These are phyloP conservation scores for Penicillium olsonii DNA, from an alignment of 2,329 filamentous ascomycete species.

Conservation along the genomic window DNA sequence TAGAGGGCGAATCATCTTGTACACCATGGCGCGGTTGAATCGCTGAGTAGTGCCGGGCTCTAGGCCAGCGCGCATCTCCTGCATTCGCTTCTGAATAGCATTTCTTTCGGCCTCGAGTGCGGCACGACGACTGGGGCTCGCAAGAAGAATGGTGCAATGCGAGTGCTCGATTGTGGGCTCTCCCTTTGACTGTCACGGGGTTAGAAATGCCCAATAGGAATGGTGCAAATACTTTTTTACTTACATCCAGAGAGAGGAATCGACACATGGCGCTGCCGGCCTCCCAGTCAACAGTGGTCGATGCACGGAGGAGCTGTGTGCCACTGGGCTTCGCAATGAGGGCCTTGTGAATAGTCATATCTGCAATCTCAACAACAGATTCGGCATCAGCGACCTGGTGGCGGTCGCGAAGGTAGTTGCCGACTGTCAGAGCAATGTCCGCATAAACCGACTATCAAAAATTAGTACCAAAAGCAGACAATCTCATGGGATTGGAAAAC, in stretches of 20 bases:
- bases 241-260: not conserved
- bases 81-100: conserved; percentile 1
- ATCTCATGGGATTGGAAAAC: not conserved
- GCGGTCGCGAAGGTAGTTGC: conserved; percentile 15
- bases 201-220: not conserved
- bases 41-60: not conserved
- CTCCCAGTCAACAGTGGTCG: conserved; percentile 15
- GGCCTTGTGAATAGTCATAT: conserved; percentile 26
- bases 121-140: not conserved
- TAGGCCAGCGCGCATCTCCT: conserved; percentile 1
- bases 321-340: conserved; percentile 17
- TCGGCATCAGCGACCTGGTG: conserved; percentile 6
- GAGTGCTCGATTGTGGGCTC: not conserved
- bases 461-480: not conserved
- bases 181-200: not conserved
- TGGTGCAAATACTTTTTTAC: no score
- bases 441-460: conserved; percentile 17
- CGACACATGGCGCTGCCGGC: not conserved
- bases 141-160: not conserved
- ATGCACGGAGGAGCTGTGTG: conserved; percentile 18
- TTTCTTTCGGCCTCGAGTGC: not conserved
- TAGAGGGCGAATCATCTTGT: conserved; percentile 3
- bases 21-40: conserved; percentile 7
- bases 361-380: conserved; percentile 20
- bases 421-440: conserved; percentile 26